Evolutionary conservation across 257 asterid species (phyloP), one percentile per base, ranked within the genome.

Genomic region (Coffea canephora): DNA sequence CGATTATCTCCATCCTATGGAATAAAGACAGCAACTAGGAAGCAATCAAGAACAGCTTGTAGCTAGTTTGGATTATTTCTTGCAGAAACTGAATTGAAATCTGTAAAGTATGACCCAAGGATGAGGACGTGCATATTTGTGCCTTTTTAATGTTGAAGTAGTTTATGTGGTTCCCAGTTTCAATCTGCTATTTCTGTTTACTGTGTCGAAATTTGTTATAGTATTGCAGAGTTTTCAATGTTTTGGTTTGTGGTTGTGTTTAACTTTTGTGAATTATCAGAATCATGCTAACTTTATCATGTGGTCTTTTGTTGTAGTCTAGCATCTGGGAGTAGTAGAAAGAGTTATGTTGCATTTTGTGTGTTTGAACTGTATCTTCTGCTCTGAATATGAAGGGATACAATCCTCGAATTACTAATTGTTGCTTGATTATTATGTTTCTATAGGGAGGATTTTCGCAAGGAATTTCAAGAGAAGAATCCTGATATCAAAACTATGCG

Each of bases 371-470:
- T 41, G 45, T 66, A 23, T 36, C 13, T 70, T 57, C 75, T 75
- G 49, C 25, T 78, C 34, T 31, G 13, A 71, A 45, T 54, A 8
- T 34, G 54, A 48, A 31, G 16, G 7, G 11, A 23, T 21, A 39
- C 36, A 18, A 5, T 57, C 15, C 8, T 55, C 13, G 34, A 72
- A 50, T 13, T 27, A 61, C 57, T 75, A 75, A 80, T 84, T 52
- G 82, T 41, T 48, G 34, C 36, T 23, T 34, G 25, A 71, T 78
- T 64, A 71, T 57, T 74, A 66, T 23, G 74, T 67, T 71, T 45
- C 80, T 88, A 69, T 79, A 94, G 98, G 94, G 99, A 95, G 89
- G 98, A 95, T 85, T 95, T 95, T 78, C 98, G 99, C 23, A 95
- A 91, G 91, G 98, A 84, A 75, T 95, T 87, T 78, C 98, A 91